Conservation (phyloP, 148 eudicot species). For the Dianthus caryophyllus region DNA sequence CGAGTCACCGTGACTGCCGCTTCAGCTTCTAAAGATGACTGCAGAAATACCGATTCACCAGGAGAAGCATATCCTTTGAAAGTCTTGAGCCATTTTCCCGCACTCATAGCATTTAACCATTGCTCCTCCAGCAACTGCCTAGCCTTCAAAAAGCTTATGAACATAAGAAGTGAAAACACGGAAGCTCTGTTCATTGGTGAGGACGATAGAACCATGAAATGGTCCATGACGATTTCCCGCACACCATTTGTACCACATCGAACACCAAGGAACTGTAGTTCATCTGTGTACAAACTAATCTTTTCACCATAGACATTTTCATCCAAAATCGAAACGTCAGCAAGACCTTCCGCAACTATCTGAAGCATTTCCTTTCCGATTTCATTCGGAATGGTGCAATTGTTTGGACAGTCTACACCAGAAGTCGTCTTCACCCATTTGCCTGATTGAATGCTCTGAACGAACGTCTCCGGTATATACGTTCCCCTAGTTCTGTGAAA, state of each 20-base stretch:
- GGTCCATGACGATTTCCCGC: constrained; percentile 19
- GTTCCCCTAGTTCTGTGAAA: constrained; percentile 22
- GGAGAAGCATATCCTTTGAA: constrained; percentile 20
- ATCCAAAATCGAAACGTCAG: constrained; percentile 20
- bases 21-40: constrained; percentile 17
- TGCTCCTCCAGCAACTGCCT: constrained; percentile 14
- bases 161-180: constrained; percentile 16
- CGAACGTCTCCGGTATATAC: constrained; percentile 11
- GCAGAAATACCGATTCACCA: constrained; percentile 7
- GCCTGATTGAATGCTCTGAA: constrained; percentile 20
- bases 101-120: constrained; percentile 19
- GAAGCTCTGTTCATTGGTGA: constrained; percentile 1
- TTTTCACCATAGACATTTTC: constrained; percentile 24
- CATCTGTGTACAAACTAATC: constrained; percentile 26
- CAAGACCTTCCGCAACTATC: constrained; percentile 12
- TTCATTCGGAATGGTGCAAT: constrained; percentile 19
- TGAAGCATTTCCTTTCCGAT: constrained; percentile 20
- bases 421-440: constrained; percentile 26
- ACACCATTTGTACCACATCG: constrained; percentile 24
- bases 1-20: constrained; percentile 11
- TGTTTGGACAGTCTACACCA: constrained; percentile 22
- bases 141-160: constrained; percentile 20
- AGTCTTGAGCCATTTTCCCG: constrained; percentile 25
- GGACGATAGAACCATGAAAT: constrained; percentile 13
- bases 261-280: constrained; percentile 36